Evolutionary conservation across 805 yeast genomes (phyloP).

Genomic region (Saccharomycodes ludwigii): DNA sequence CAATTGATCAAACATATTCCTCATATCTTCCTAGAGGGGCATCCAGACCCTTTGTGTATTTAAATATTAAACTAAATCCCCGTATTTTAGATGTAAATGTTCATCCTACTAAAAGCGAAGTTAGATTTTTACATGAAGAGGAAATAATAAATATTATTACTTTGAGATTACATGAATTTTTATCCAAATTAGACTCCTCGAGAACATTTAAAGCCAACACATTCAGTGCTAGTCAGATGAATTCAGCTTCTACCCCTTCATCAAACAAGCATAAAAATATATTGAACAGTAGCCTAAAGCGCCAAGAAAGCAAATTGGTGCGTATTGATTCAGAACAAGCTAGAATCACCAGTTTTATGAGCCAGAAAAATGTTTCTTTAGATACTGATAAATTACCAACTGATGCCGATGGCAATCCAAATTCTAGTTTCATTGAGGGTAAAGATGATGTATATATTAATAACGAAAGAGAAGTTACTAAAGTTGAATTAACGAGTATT

Average conservation of each 20-base stretch:
- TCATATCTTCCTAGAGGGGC: slow-evolving; percentile 63
- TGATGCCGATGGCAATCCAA: neutral
- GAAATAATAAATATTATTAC: slow-evolving; percentile 64
- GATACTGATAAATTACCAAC: neutral
- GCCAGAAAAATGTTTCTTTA: no score
- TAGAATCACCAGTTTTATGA: slow-evolving; percentile 19
- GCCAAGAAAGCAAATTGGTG: slow-evolving; percentile 23
- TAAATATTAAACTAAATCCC: slow-evolving; percentile 57
- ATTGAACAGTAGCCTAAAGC: no score
- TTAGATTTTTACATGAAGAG: slow-evolving; percentile 71
- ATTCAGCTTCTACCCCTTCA: neutral
- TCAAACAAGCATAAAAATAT: neutral
- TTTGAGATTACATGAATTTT: slow-evolving; percentile 31
- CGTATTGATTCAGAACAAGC: slow-evolving; percentile 24
- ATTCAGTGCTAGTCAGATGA: slow-evolving; percentile 33
- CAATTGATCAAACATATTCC: slow-evolving; percentile 49
- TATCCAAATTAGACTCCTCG: slow-evolving; percentile 50
- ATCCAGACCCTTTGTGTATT: slow-evolving; percentile 60
- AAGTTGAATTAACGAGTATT: slow-evolving; percentile 47
- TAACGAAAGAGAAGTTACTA: slow-evolving; percentile 21
- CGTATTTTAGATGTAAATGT: slow-evolving; percentile 79
- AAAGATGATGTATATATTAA: neutral
- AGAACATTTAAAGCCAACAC: slow-evolving; percentile 50
- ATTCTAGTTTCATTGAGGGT: neutral
- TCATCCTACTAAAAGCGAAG: slow-evolving; percentile 93